Evolutionary conservation across 2,329 filamentous ascomycete species (phyloP), one percentile per base, ranked within the genome.

Genomic region (Pestalotiopsis fici): DNA sequence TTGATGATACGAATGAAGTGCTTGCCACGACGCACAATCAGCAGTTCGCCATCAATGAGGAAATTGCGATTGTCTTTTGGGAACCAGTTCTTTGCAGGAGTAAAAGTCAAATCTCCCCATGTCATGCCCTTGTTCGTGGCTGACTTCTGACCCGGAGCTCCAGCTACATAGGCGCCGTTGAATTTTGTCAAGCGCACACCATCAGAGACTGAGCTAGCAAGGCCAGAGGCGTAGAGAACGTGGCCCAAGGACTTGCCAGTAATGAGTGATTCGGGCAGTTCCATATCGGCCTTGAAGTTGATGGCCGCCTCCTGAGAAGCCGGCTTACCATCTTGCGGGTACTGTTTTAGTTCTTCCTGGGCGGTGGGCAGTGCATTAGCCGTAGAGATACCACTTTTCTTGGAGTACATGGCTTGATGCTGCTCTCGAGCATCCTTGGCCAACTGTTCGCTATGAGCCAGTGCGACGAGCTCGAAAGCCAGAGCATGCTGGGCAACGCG

Each of bases 401-500:
- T 81, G 27, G 79, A 78, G 72, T 88, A 88, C 67, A 88, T 77
- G 61, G 82, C 78, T 61, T 76, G 77, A 74, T 91, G 89, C 69
- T 85, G 81, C 35, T 79, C 67, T 67, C 90, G 88, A 6, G 93
- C 90, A 25, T 86, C 82, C 15, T 87, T 77, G 0, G 95, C 94
- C 69, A 87, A 86, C 7, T 85, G 74, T 0, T 83, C 77, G 15
- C 95, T 93, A 75, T 98, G 94, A 1, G 94, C 87, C 2, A 99
- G 85, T 62, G 91, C 87, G 0, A 97, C 83, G 25, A 98, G 91
- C 76, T 99, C 95, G 63, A 84, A 88, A 0, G 96, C 96, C 2
- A 99, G 87, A 0, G 86, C 82, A 75, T 97, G 95, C 73, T 99
- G 95, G 3, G 95, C 94, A 66, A 89, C 77, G 35, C 96, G 89